Evolutionary conservation across 495 filamentous ascomycete species (phyloP).

Genomic region (Xylaria bambusicola): DNA sequence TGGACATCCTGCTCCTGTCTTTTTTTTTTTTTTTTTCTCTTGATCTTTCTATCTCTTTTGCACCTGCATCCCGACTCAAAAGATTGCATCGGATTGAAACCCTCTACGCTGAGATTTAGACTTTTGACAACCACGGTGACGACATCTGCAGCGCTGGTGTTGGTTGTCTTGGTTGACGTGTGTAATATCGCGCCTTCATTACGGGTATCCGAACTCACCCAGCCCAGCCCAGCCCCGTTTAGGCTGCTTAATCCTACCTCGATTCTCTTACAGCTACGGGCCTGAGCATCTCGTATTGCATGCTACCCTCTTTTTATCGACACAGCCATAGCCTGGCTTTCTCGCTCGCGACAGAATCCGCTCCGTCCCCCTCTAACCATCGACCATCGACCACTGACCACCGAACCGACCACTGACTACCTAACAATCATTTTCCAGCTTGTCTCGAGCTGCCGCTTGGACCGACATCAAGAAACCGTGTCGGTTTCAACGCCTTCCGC

Average conservation of each 20-base stretch:
- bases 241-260: conserved; percentile 22
- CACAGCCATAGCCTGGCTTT: conserved; percentile 16
- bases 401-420: not conserved
- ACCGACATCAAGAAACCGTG: conserved; percentile 17
- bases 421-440: not conserved
- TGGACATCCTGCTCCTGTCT: not conserved
- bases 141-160: no score
- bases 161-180: conserved; percentile 4
- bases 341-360: conserved; percentile 21
- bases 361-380: conserved; percentile 1
- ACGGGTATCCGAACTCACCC: not conserved
- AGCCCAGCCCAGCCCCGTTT: conserved; percentile 15
- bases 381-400: not conserved
- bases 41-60: conserved; percentile 1
- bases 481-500: conserved; percentile 1
- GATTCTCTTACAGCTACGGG: conserved; percentile 22
- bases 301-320: conserved; percentile 22
- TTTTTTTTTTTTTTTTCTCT: not conserved
- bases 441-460: conserved; percentile 11
- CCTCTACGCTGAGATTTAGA: not conserved
- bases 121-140: no score
- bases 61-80: conserved; percentile 6
- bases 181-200: conserved; percentile 13
- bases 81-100: not conserved
- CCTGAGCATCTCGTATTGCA: conserved; percentile 30